Evolutionary conservation across 805 yeast species (phyloP), one percentile per base, ranked within the genome.

Genomic region (Candida yuanshanica): DNA sequence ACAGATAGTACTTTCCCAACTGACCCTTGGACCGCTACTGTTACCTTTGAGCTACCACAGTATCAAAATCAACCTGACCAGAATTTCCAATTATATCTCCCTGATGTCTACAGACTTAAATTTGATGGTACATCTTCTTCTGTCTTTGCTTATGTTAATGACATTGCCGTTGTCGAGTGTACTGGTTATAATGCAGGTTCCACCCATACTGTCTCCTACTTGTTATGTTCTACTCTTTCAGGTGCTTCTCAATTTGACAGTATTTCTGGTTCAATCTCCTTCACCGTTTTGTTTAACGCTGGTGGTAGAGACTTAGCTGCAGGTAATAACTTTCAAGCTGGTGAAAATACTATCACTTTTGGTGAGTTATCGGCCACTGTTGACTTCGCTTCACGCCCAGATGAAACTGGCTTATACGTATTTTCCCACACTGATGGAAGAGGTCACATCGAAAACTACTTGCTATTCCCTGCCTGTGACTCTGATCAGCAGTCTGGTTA

Each of bases 261-360:
- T 1, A 27, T 62, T 13, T 33, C 47, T 3, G 72, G 70, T 20
- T 33, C 53, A 2, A 46, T 66, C 5, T 44, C 57, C 3, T 53
- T 60, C 20, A 50, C 58, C 9, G 49, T 63, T 3, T 53, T 54
- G 36, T 64, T 65, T 36, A 57, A 56, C 39, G 58, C 46, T 43
- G 72, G 70, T 48, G 69, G 63, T 25, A 56, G 63, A 20, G 36
- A 52, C 4, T 44, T 55, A 38, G 36, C 53, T 17, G 62, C 59
- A 35, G 63, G 70, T 13, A 46, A 51, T 4, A 37, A 39, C 20
- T 61, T 58, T 38, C 32, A 37, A 16, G 47, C 53, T 24, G 70
- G 70, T 25, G 39, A 46, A 8, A 59, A 55, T 40, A 42, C 47
- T 1, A 43, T 65, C 14, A 47, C 53, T 13, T 57, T 63, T 44